Evolutionary conservation across 2,329 filamentous ascomycete species (phyloP).

Genomic region (Alternaria brassicicola): DNA sequence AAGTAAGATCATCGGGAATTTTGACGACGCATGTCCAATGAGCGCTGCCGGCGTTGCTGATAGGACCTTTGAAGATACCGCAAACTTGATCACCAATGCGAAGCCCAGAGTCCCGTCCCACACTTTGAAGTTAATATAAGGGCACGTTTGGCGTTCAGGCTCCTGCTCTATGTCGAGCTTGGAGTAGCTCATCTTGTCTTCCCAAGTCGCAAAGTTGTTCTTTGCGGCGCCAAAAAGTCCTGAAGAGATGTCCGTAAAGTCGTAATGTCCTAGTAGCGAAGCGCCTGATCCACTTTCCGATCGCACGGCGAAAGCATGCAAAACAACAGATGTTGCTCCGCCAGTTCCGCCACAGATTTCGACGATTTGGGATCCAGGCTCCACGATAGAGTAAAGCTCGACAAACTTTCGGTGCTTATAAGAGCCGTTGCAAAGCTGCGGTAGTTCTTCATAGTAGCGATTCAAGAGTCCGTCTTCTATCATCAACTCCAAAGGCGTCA

Average conservation of each 20-base stretch:
- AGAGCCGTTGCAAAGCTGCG: not conserved
- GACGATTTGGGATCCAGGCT: not conserved
- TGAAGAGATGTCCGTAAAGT: constrained; percentile 1
- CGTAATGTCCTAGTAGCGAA: not conserved
- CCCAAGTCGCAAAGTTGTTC: not conserved
- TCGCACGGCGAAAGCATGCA: not conserved
- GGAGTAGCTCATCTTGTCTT: not conserved
- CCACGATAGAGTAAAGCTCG: not conserved
- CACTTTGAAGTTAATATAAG: not conserved
- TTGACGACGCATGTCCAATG: not conserved
- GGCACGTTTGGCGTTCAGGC: not conserved
- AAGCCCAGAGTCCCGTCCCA: constrained; percentile 1
- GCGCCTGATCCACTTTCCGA: not conserved
- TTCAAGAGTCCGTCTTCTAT: constrained; percentile 5
- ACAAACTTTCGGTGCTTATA: constrained; percentile 1
- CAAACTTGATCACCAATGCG: constrained; percentile 4
- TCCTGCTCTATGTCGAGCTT: constrained; percentile 3
- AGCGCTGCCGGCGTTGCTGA: not conserved
- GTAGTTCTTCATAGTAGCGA: constrained; percentile 1
- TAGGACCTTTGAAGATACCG: not conserved
- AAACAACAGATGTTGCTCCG: not conserved
- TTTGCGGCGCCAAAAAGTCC: constrained; percentile 2
- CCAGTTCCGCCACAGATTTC: constrained; percentile 11
- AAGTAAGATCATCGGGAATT: not conserved
- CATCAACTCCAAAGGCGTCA: constrained; percentile 15